Evolutionary conservation across 257 asterid species (phyloP).

Genomic region (Solanum rostratum): DNA sequence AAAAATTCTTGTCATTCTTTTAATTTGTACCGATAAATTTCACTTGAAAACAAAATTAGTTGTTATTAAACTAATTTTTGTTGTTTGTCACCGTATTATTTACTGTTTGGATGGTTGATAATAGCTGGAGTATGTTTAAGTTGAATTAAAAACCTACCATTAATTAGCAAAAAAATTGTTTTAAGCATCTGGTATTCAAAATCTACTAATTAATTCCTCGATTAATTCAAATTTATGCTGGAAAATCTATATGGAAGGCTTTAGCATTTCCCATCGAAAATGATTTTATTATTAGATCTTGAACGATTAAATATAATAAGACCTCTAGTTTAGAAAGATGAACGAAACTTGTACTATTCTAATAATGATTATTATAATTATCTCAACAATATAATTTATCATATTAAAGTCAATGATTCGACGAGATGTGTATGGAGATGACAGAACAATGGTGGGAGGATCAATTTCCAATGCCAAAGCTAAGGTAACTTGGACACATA

Average conservation of each 20-base stretch:
- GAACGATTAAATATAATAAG: background rate
- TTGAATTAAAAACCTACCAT: background rate
- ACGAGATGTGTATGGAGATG: background rate
- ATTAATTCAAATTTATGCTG: background rate
- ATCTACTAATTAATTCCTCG: background rate
- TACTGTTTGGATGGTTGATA: too few species aligned
- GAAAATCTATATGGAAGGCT: background rate
- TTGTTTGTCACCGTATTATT: background rate
- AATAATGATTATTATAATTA: too few species aligned
- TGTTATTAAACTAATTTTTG: background rate
- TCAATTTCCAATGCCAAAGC: background rate
- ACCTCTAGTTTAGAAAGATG: background rate
- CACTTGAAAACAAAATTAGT: background rate
- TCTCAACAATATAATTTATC: background rate
- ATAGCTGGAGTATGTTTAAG: background rate
- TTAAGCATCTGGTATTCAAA: background rate
- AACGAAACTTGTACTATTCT: accelerated
- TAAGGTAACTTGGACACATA: background rate
- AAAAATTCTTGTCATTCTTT: background rate
- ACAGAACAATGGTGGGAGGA: background rate
- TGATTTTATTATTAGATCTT: background rate
- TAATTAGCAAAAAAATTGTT: too few species aligned
- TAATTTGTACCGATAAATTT: background rate
- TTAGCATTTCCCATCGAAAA: background rate
- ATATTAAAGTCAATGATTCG: background rate